Evolutionary conservation across 2,329 filamentous ascomycete species (phyloP), one percentile per base, ranked within the genome.

Genomic region (Colletotrichum lupini): DNA sequence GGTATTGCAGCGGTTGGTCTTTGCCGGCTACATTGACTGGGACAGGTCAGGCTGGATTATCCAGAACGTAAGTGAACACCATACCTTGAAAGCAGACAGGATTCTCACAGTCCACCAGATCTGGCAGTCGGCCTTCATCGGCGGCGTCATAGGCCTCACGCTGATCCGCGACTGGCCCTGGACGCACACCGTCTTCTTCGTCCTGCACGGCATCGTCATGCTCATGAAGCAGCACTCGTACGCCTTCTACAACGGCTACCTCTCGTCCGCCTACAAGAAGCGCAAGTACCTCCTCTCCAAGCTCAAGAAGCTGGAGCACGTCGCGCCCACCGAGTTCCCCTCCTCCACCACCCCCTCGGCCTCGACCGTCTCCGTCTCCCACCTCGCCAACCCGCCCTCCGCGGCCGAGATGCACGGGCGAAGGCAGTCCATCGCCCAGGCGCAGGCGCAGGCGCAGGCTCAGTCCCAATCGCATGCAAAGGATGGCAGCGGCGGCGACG

Each of bases 151-250:
- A 5, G 89, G 87, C 64, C 90, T 93, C 84, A 92, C 93, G 0
- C 87, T 93, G 62, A 87, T 91, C 78, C 88, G 93, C 5, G 90
- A 94, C 63, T 96, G 93, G 94, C 92, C 93, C 1, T 95, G 94
- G 94, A 94, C 93, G 16, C 93, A 95, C 78, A 94, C 92, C 1
- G 92, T 95, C 22, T 95, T 93, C 80, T 93, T 94, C 63, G 91
- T 94, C 11, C 84, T 95, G 22, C 93, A 95, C 78, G 91, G 91
- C 16, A 83, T 95, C 68, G 90, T 93, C 3, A 92, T 95, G 87
- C 80, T 95, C 28, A 95, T 95, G 94, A 96, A 96, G 84, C 93
- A 95, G 81, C 94, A 95, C 79, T 93, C 91, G 22, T 95, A 94
- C 78, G 88, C 92, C 5, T 94, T 94, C 76, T 95, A 94, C 81